These are phyloP conservation scores for Metschnikowia kunwiensis DNA, from an alignment of 805 yeast species.

Conservation along the genomic window DNA sequence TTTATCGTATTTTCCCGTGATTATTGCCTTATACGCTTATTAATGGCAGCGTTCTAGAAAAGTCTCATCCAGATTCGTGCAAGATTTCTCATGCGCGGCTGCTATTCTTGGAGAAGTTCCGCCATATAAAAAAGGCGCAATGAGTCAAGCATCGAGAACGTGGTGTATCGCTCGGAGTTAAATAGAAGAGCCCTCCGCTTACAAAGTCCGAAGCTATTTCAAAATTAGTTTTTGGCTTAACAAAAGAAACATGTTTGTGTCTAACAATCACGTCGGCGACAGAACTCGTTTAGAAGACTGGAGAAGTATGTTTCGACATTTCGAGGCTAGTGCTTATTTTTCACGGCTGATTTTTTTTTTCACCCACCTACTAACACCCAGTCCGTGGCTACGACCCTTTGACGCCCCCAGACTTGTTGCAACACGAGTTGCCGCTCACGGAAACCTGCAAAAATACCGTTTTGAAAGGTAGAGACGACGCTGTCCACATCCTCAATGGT, in stretches of 20 bases:
- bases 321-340: background rate
- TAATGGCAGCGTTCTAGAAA: constrained; percentile 7
- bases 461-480: constrained; percentile 71
- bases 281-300: constrained; percentile 60
- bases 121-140: constrained; percentile 3
- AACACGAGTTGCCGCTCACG: constrained; percentile 74
- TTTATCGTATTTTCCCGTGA: too few relatives aligned
- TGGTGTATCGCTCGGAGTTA: constrained; percentile 6
- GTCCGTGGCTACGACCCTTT: constrained; percentile 88
- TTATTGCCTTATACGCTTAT: too few relatives aligned
- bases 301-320: constrained; percentile 40
- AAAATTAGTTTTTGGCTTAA: constrained; percentile 7
- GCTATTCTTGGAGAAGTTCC: too few relatives aligned
- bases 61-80: background rate
- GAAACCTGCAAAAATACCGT: constrained; percentile 59
- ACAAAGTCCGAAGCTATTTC: background rate
- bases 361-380: constrained; percentile 18
- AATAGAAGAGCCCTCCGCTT: constrained; percentile 2
- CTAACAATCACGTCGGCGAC: constrained; percentile 83
- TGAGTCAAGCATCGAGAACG: constrained; percentile 7
- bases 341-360: background rate
- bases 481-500: constrained; percentile 69
- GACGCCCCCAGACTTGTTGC: constrained; percentile 87
- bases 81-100: constrained; percentile 2
- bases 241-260: constrained; percentile 63